Conservation (phyloP, 2,329 filamentous ascomycete species). For the Ascochyta fabae region DNA sequence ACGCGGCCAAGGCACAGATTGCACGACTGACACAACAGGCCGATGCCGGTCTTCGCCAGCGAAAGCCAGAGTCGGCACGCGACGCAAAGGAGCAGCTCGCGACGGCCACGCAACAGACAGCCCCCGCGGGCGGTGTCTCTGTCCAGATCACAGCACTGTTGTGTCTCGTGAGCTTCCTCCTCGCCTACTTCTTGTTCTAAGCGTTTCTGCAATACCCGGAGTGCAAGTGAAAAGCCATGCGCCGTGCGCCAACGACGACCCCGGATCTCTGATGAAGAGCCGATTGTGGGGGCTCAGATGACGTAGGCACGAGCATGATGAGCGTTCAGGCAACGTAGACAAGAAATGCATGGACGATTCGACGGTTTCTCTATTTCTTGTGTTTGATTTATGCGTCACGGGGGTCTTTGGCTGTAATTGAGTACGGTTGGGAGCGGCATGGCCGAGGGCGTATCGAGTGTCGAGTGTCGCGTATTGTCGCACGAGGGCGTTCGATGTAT, state of each 20-base stretch:
- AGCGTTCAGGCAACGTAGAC: conserved; percentile 10
- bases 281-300: conserved; percentile 29
- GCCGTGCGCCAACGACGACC: conserved; percentile 27
- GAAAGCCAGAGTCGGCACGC: conserved; percentile 68
- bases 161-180: conserved; percentile 87
- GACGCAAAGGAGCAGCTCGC: conserved; percentile 59
- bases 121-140: conserved; percentile 76
- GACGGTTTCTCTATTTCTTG: conserved; percentile 15
- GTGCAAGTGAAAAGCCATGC: conserved; percentile 25
- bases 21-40: conserved; percentile 68
- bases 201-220: conserved; percentile 29
- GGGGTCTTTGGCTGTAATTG: conserved; percentile 7
- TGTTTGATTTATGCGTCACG: conserved; percentile 11
- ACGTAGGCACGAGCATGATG: conserved; percentile 20
- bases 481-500: conserved; percentile 33
- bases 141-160: conserved; percentile 83
- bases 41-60: conserved; percentile 73
- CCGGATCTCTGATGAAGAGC: conserved; percentile 26
- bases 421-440: conserved; percentile 11
- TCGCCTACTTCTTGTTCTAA: conserved; percentile 97
- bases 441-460: conserved; percentile 1
- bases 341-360: conserved; percentile 11
- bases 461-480: conserved; percentile 5
- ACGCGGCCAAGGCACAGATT: conserved; percentile 77
- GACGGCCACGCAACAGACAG: conserved; percentile 60